phyloP scores from a whole-genome alignment of 805 yeast species.

The Pichia nanzhaoensis region DNA sequence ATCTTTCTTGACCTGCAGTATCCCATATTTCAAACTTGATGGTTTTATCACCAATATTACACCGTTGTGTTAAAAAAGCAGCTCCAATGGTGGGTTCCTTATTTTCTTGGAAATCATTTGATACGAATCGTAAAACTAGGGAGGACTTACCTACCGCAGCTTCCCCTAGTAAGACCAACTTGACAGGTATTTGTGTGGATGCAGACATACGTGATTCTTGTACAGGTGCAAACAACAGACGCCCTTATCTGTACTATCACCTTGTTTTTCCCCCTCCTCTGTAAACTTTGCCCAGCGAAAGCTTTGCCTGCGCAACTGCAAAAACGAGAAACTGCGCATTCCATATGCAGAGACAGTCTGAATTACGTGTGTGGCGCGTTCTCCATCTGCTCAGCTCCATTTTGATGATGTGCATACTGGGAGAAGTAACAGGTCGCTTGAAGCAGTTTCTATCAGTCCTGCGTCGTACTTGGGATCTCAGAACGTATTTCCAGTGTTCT shows the following conservation, averaged over 20 bases:
- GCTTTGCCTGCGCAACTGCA: no score
- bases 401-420: no score
- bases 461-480: no score
- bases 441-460: no score
- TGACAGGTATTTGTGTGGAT: conserved; percentile 57
- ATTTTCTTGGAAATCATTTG: conserved; percentile 93
- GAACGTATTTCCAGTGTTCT: no score
- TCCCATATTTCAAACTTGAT: conserved; percentile 95
- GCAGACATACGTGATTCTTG: conserved; percentile 16
- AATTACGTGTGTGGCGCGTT: no score
- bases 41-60: conserved; percentile 76
- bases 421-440: no score
- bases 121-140: conserved; percentile 83
- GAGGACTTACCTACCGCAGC: conserved; percentile 98
- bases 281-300: neutral
- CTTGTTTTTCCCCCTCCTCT: neutral
- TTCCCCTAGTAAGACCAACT: conserved; percentile 88
- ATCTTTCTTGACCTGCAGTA: conserved; percentile 97
- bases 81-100: conserved; percentile 99
- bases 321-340: no score
- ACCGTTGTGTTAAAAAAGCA: conserved; percentile 90
- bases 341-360: no score
- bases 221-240: neutral
- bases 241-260: neutral
- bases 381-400: no score